phyloP scores from a whole-genome alignment of 2,329 filamentous ascomycete species.

The Colletotrichum sp. region DNA sequence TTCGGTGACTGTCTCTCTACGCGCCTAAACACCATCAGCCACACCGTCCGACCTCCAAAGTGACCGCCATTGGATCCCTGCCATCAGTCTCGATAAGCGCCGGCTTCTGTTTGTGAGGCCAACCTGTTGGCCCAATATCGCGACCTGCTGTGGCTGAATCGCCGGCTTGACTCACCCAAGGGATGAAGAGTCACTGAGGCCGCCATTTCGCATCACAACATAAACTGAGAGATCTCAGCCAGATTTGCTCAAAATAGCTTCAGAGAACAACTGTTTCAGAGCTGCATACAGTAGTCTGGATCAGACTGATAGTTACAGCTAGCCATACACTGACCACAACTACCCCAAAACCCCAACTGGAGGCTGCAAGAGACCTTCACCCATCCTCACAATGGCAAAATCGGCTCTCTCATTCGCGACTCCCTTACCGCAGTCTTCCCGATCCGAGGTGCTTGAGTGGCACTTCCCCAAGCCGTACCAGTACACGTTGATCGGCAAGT shows the following conservation, averaged over 20 bases:
- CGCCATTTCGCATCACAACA: background rate
- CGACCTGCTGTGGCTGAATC: background rate
- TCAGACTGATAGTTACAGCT: background rate
- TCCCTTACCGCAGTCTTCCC: constrained; percentile 46
- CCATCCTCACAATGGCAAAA: background rate
- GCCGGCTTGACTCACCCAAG: background rate
- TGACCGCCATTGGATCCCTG: background rate
- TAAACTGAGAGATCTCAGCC: background rate
- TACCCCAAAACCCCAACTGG: background rate
- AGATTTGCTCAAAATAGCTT: accelerated
- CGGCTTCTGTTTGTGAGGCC: background rate
- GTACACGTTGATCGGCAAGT: constrained; percentile 48
- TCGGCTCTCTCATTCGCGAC: constrained; percentile 38
- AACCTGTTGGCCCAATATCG: background rate
- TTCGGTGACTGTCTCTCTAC: background rate
- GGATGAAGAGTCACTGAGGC: background rate
- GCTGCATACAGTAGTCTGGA: background rate
- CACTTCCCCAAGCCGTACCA: constrained; percentile 48
- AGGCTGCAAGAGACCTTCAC: background rate
- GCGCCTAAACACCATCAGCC: background rate
- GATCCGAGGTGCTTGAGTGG: constrained; percentile 51
- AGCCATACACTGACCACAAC: background rate
- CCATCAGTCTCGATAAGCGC: background rate
- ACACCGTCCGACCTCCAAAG: background rate
- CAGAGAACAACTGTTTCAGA: background rate